Conservation (phyloP, 768 basidiomycete species). For the Mycena sanguinolenta region DNA sequence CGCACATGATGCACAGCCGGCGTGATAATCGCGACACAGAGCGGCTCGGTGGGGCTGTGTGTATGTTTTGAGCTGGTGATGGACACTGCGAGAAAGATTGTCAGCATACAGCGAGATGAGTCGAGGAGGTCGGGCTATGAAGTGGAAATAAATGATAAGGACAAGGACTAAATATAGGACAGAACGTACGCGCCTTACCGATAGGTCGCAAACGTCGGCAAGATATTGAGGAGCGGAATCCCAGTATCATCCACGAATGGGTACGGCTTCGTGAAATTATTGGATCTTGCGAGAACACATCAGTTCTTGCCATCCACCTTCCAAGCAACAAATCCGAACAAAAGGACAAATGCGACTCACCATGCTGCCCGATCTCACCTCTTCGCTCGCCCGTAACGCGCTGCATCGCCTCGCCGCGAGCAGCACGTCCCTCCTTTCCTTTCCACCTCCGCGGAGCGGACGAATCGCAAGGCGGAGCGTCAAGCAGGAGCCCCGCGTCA, state of each 20-base stretch:
- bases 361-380: constrained; percentile 40
- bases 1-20: constrained; percentile 47
- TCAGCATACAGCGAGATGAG: not conserved
- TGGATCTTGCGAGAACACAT: constrained; percentile 39
- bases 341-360: constrained; percentile 9
- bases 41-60: constrained; percentile 30
- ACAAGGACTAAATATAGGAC: constrained; percentile 4
- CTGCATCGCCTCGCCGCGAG: constrained; percentile 43
- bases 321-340: no score
- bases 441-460: constrained; percentile 82
- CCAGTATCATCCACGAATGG: constrained; percentile 35
- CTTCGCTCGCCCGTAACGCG: constrained; percentile 31
- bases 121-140: no score
- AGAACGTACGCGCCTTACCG: constrained; percentile 25
- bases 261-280: constrained; percentile 43
- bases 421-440: constrained; percentile 63
- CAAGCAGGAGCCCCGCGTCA: constrained; percentile 81
- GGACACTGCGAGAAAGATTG: constrained; percentile 6
- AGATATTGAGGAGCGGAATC: constrained; percentile 29
- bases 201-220: no score
- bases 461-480: constrained; percentile 78
- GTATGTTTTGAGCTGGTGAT: constrained; percentile 31
- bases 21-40: constrained; percentile 43
- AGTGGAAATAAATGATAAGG: no score
- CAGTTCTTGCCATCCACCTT: no score